Evolutionary conservation across 805 yeast genomes (phyloP).

Genomic region (Vanderwaltozyma verrucispora): DNA sequence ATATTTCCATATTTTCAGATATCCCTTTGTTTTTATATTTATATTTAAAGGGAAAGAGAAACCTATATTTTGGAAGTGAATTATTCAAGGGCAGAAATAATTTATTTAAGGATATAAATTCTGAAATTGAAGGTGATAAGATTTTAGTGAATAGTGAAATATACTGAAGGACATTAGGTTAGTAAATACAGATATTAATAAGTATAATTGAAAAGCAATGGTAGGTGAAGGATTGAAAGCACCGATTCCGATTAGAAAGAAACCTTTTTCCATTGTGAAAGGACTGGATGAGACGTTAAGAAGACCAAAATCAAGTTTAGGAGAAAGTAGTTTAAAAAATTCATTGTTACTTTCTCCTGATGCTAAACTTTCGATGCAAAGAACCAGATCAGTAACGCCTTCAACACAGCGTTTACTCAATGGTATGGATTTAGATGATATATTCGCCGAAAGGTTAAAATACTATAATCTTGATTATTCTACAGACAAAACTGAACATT

Average conservation of each 20-base stretch:
- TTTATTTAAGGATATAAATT: too few species aligned
- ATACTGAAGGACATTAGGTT: too few species aligned
- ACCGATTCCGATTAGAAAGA: slow-evolving; percentile 21
- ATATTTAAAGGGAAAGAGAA: too few species aligned
- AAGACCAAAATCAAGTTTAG: not conserved
- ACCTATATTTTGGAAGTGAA: too few species aligned
- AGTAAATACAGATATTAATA: too few species aligned
- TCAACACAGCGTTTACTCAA: slow-evolving; percentile 8
- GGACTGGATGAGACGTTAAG: not conserved
- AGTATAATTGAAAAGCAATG: slow-evolving; percentile 3
- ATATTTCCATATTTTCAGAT: too few species aligned
- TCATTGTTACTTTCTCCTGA: not conserved
- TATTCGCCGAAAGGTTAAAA: slow-evolving; percentile 24
- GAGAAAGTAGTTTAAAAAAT: not conserved
- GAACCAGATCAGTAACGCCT: slow-evolving; percentile 20
- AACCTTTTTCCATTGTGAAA: slow-evolving; percentile 10
- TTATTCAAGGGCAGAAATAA: too few species aligned
- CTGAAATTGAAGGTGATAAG: too few species aligned
- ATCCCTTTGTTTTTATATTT: too few species aligned
- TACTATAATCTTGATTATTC: slow-evolving; percentile 47
- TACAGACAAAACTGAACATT: slow-evolving; percentile 29
- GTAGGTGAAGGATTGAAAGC: slow-evolving; percentile 12
- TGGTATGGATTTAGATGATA: slow-evolving; percentile 16
- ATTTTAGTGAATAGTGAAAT: too few species aligned
- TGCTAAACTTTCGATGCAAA: not conserved